These are phyloP conservation scores for Juglanconis sp. DNA, from an alignment of 2,329 filamentous ascomycete genomes.

Conservation along the genomic window DNA sequence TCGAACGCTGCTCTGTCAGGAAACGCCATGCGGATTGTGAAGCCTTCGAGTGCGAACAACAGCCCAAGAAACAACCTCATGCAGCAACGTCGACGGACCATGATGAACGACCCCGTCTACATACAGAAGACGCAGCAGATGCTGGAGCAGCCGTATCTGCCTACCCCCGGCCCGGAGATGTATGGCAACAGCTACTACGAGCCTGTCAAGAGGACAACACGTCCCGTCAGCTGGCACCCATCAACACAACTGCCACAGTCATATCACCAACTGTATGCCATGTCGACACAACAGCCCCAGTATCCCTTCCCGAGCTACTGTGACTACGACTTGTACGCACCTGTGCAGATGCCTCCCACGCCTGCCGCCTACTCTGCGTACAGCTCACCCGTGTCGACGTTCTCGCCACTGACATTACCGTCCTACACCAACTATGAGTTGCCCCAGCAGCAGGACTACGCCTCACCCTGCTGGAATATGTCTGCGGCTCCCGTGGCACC, in stretches of 20 bases:
- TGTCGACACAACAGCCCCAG: constrained; percentile 30
- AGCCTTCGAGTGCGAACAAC: constrained; percentile 66
- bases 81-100: constrained; percentile 52
- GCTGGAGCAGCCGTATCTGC: constrained; percentile 40
- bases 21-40: constrained; percentile 57
- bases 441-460: constrained; percentile 33
- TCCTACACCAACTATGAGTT: constrained; percentile 35
- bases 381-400: constrained; percentile 52
- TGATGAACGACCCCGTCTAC: constrained; percentile 49
- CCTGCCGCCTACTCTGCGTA: constrained; percentile 55
- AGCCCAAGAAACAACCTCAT: constrained; percentile 58
- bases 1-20: constrained; percentile 48
- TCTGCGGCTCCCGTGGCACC: constrained; percentile 10
- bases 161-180: constrained; percentile 32
- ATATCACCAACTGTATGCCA: constrained; percentile 26
- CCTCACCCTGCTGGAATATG: constrained; percentile 37
- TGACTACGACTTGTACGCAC: constrained; percentile 39
- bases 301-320: constrained; percentile 40
- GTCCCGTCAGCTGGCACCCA: constrained; percentile 76
- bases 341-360: constrained; percentile 46
- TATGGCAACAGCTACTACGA: constrained; percentile 30
- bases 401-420: constrained; percentile 52
- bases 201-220: constrained; percentile 38
- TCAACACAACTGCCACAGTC: constrained; percentile 47
- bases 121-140: constrained; percentile 45